Base-by-base conservation (phyloP, 139 green algal species). In the Gonium pectorale region DNA sequence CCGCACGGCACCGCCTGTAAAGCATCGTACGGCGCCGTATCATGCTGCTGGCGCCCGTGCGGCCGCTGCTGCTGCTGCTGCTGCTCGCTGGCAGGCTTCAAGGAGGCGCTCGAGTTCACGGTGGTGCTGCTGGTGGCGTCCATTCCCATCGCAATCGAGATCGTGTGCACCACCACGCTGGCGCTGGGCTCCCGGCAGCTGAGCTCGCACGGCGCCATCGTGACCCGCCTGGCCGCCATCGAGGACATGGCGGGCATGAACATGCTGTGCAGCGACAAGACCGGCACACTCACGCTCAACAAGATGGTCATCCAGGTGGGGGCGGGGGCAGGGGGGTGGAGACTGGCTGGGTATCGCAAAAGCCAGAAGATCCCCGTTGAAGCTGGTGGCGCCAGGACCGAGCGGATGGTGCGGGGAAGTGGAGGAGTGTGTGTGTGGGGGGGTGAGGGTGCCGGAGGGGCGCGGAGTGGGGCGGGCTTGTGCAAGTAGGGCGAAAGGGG, bases 181-280 rank as follows among this genome's bases (percentile, higher is more conserved):
- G 95, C 95, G 0, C 86, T 98, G n/a, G 95, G 95, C 69, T 95
- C 91, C 6, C 87, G 91, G 56, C 75, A 94, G 86, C 88, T 97
- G 11, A 87, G 83, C 21, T 56, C 67, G 33, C 81, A 95, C 59
- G 93, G 95, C 56, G 95, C 95, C 35, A 98, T 98, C 70, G 95
- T 98, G 37, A 94, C 93, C 9, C 90, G 93, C n/a, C 93, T 96
- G 85, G 89, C 90, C 11, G 91, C 95, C 21, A 97, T 98, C 41
- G 95, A 98, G 91, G 95, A 98, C 89, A 94, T 98, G 89, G 95
- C 95, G 2, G 94, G 93, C 69, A 98, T 98, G 95, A 96, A 98
- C 91, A 96, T 98, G 90, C 92, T 98, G 24, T 98, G 95, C 93
- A 94, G 89, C 9, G 95, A 97, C 87, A 97, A 98, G 86, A 97